Base-by-base conservation (phyloP, 345 rosid genomes). In the Pelargonium nanum region DNA sequence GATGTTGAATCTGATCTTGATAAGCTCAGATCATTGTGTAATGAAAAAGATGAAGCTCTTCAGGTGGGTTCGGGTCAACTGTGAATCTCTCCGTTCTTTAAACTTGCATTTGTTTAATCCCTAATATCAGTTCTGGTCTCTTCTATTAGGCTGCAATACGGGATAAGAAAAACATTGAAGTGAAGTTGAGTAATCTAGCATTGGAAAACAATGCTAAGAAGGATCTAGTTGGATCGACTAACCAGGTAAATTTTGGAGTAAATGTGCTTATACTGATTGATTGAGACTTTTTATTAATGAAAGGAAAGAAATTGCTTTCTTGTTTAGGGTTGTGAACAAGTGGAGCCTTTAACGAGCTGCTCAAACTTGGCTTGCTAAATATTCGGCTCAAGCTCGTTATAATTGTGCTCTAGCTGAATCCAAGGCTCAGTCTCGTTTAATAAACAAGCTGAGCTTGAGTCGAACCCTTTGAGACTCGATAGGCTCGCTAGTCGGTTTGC, bases 1-100 rank as follows among this genome's bases (percentile, higher is more conserved):
- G 86, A 85, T 61, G 74, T 82, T 64, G 63, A 68, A 22, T 30
- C 54, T 44, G 88, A 89, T 59, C 75, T 72, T 65, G 95, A 85
- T 68, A 75, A 77, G 64, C 85, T 83, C 54, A 72, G 70, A 72
- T 73, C 77, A 22, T 53, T 72, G 61, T 85, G 81, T 67, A 70
- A 78, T n/a, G 96, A 92, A 76, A 86, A 84, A 69, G 93, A 74
- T 58, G 55, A 74, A 53, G 75, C 81, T 67, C 81, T 89, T 72
- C 86, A 85, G 71, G 98, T 84, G 65, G 81, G 85, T 75, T 48
- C 17, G 25, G 26, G 32, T 60, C 40, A 60, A 59, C 57, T 68
- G 57, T 64, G n/a, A 56, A 19, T 57, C 63, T 59, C 23, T 50
- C 28, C 16, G 21, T 13, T 0, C 26, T 34, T 20, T 24, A 30